Base-by-base conservation (phyloP, 345 rosid species). In the Linum tenue region DNA sequence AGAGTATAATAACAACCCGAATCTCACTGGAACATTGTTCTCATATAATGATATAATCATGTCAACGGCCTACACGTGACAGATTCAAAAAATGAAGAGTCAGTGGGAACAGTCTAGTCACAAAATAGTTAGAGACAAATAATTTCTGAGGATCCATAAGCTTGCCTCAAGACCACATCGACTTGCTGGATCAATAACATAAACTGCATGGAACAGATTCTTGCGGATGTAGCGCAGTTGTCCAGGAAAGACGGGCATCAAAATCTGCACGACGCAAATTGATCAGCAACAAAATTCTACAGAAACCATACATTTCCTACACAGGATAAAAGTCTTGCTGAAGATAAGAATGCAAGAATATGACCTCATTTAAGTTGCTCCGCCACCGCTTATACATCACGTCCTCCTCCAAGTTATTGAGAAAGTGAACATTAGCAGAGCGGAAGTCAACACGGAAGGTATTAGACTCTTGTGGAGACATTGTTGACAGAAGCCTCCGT, bases 341-440 rank as follows among this genome's bases (percentile, higher is more conserved):
- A 60, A 60, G 37, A n/a, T 70, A 57, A 63, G 44, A 42, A 64
- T 22, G 51, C 56, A 60, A 60, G 39, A 62, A 63, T 37, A 41
- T 50, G 69, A 91, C 96, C 95, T 94, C 97, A 68, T 94, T 89
- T 63, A 94, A 4, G 78, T 91, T 94, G 84, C 75, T 94, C 69
- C 96, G 81, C 99, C 99, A 88, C 56, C 83, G 86, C 81, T 77
- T 88, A 76, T 94, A 94, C 95, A 87, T 90, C 60, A 85, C 82
- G 84, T 94, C 99, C 80, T 90, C 97, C 84, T 94, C 97, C 80
- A 94, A 77, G 81, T 94, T 88, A 80, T 94, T 94, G 66, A 94
- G 88, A 83, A 84, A 94, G 70, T 87, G 85, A 72, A 94, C 97
- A 83, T 88, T 87, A 69, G 68, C 67, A 11, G 96, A 94, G 69